Evolutionary conservation across 2,329 filamentous ascomycete species (phyloP), one percentile per base, ranked within the genome.

Genomic region (Aspergillus alliaceus): DNA sequence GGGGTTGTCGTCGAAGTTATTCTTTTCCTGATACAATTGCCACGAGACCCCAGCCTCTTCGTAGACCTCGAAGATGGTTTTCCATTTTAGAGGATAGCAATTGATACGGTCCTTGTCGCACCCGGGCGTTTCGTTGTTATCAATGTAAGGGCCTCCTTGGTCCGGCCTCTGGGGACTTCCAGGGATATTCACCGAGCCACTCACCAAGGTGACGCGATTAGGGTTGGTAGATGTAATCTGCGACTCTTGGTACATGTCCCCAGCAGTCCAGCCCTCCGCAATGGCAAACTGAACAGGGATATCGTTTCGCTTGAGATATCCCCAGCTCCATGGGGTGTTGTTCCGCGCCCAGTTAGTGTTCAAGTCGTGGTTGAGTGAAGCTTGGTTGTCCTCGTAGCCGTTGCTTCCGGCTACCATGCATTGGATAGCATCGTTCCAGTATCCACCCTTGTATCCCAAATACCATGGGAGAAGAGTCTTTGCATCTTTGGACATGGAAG

Each of bases 161-260:
- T 74, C 68, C 0, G 74, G 64, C 1, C 56, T 67, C 52, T 80
- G 78, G 2, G 78, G 79, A 11, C 72, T 69, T 20, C 81, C 81
- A 0, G 80, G 80, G 0, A 76, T 77, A 59, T 84, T 83, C 58
- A 84, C 79, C 3, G 76, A 80, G 24, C 82, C 82, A 34, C 78
- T 81, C 29, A 79, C 72, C 74, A 82, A 77, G 5, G 75, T 77
- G 4, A 81, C 81, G 51, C 82, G 75, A 61, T 84, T 84, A 2
- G 82, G 81, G 53, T 79, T 80, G 0, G 82, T 84, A 0, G 81
- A 76, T 0, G 80, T 80, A 31, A 84, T 78, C 53, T 82, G 77
- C 2, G 74, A 72, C 68, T 84, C 80, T 74, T 80, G 81, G 58
- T 85, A 84, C 82, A 84, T 85, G 63, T 85, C 83, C 2, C 75